phyloP scores from a whole-genome alignment of 306 rosid genomes.

The Vicia sativa region DNA sequence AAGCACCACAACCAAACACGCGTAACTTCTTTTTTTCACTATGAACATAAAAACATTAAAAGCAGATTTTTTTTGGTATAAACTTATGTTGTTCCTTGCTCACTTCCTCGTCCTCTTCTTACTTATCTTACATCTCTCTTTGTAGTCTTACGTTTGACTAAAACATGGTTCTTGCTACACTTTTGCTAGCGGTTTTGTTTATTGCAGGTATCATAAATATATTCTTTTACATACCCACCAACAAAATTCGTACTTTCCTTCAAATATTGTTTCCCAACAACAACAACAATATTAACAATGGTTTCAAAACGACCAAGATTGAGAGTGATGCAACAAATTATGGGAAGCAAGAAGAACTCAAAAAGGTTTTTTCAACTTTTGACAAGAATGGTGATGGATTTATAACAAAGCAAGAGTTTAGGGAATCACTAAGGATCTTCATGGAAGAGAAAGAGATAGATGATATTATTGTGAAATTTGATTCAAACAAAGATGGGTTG shows the following conservation, averaged over 20 bases:
- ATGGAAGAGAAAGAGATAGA: conserved; percentile 63
- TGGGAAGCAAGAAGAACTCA: conserved; percentile 48
- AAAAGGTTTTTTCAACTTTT: conserved; percentile 61
- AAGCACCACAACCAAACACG: conserved; percentile 47
- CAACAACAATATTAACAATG: background rate
- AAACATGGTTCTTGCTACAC: conserved; percentile 52
- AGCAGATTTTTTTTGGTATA: conserved; percentile 21
- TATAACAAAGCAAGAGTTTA: conserved; percentile 70
- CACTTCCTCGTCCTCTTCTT: conserved; percentile 38
- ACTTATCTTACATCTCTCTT: conserved; percentile 33
- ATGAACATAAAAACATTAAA: conserved; percentile 12
- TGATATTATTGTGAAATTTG: conserved; percentile 63
- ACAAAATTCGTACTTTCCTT: conserved; percentile 52
- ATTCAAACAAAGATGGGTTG: conserved; percentile 78
- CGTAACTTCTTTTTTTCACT: conserved; percentile 43
- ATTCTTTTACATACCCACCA: conserved; percentile 48
- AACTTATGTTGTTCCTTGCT: background rate
- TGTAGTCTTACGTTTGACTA: background rate
- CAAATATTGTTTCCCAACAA: conserved; percentile 36
- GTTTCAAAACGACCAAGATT: conserved; percentile 24
- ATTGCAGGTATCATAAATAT: conserved; percentile 62
- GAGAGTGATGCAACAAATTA: background rate
- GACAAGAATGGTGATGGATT: conserved; percentile 83
- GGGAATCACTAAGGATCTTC: conserved; percentile 60
- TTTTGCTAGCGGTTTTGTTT: conserved; percentile 58